Evolutionary conservation across 2,329 filamentous ascomycete genomes (phyloP).

Genomic region (Podosphaera fusca): DNA sequence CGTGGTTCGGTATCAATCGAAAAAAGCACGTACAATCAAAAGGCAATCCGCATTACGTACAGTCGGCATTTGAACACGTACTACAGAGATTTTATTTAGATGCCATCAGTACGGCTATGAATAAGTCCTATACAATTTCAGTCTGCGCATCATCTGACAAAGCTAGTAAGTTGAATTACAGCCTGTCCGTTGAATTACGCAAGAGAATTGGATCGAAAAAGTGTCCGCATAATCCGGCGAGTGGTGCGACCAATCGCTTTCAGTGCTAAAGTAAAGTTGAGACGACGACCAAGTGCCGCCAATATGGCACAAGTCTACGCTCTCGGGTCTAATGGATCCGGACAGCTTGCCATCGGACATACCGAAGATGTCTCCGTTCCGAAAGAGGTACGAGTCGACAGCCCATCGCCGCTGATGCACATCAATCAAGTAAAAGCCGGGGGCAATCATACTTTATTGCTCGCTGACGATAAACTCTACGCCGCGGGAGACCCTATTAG

Average conservation of each 20-base stretch:
- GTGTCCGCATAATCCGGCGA: neutral
- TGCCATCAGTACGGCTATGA: too few species aligned
- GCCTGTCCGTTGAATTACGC: too few species aligned
- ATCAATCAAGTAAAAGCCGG: slow-evolving; percentile 29
- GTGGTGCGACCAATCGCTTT: neutral
- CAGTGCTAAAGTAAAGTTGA: too few species aligned
- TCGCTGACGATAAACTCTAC: slow-evolving; percentile 38
- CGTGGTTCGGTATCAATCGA: too few species aligned
- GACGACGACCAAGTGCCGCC: neutral
- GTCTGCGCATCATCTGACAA: too few species aligned
- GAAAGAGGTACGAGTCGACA: slow-evolving; percentile 33
- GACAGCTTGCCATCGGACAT: slow-evolving; percentile 51
- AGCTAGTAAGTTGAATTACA: too few species aligned
- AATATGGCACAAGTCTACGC: slow-evolving; percentile 35
- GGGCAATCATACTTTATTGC: slow-evolving; percentile 68
- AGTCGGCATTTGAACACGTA: too few species aligned
- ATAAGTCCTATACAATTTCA: too few species aligned
- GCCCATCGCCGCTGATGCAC: slow-evolving; percentile 15
- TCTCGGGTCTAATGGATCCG: slow-evolving; percentile 55
- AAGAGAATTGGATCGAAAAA: too few species aligned
- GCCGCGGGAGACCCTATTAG: slow-evolving; percentile 36
- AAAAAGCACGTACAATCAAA: too few species aligned
- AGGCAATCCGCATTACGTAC: too few species aligned
- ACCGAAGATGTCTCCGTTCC: slow-evolving; percentile 46
- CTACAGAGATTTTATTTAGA: too few species aligned